Conservation (phyloP, 371 early-diverging fungal genomes). For the Parasitella parasitica region DNA sequence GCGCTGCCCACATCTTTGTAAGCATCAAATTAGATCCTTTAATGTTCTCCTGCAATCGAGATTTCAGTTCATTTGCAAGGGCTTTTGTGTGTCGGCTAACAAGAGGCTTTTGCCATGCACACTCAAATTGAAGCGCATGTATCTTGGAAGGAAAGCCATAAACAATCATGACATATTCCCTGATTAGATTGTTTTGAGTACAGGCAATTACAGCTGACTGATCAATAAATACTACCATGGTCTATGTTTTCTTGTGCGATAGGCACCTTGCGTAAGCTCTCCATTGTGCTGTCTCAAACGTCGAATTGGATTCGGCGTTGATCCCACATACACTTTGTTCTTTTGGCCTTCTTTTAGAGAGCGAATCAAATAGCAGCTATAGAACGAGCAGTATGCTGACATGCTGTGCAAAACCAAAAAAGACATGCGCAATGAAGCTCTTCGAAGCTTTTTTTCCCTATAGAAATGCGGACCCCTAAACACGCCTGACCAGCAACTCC, state of each 20-base stretch:
- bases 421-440: not conserved
- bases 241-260: conserved; percentile 15
- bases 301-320: conserved; percentile 23
- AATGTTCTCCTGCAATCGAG: not conserved
- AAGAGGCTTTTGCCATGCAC: conserved; percentile 30
- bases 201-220: not conserved
- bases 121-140: conserved; percentile 25
- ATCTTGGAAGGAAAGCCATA: conserved; percentile 23
- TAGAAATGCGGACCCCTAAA: not conserved
- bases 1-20: conserved; percentile 24
- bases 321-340: conserved; percentile 27
- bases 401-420: not conserved
- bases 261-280: conserved; percentile 29
- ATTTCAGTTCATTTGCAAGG: not conserved
- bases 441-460: not conserved
- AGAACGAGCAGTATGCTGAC: conserved; percentile 15
- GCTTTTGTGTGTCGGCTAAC: conserved; percentile 19
- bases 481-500: not conserved
- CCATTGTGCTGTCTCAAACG: conserved; percentile 30
- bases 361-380: conserved; percentile 27
- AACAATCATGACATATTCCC: conserved; percentile 26
- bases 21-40: conserved; percentile 7
- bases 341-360: conserved; percentile 19
- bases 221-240: conserved; percentile 15
- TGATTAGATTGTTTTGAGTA: not conserved